Evolutionary conservation across 345 rosid species (phyloP), one percentile per base, ranked within the genome.

Genomic region (Camelina neglecta): DNA sequence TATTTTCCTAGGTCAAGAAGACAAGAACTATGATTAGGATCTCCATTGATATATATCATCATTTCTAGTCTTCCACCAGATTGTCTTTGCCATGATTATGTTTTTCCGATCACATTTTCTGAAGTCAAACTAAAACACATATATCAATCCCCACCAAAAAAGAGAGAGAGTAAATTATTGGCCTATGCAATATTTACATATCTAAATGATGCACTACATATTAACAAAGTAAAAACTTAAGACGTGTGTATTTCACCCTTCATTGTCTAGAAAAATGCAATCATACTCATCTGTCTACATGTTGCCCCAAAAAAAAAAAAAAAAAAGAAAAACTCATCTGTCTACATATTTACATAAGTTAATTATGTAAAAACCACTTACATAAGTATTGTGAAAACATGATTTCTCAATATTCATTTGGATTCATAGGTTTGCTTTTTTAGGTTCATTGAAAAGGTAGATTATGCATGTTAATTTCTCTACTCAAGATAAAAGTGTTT

Each of bases 51-150:
- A 77, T 76, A 26, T 15, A 65, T 65, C 39, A 71, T 45, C 36
- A 65, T 55, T 35, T 18, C 38, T 71, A 70, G 71, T 63, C 75
- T 56, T 70, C 80, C 80, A 63, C 71, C 75, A 60, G 71, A 48
- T 70, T 38, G 36, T 26, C 12, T 48, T 76, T 38, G 67, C 66
- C 75, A 71, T 77, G 80, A 71, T 77, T 70, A 71, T 77, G 75
- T 77, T 63, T 57, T 38, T 18, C 26, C 31, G 9, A 71, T 64
- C 67, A 63, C 18, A 60, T 31, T 66, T 65, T 75, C 62, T 60
- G 26, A 75, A 60, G 69, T 68, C 74, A 68, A 60, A 68, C 74
- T 50, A 68, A 63, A 60, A 67, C 55, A 66, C 53, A 13, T 6
- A 13, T 59, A 48, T 31, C 33, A 38, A 57, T 49, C 42, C 53